Conservation (phyloP, 768 basidiomycete genomes). For the Gelatoporia subvermispora region DNA sequence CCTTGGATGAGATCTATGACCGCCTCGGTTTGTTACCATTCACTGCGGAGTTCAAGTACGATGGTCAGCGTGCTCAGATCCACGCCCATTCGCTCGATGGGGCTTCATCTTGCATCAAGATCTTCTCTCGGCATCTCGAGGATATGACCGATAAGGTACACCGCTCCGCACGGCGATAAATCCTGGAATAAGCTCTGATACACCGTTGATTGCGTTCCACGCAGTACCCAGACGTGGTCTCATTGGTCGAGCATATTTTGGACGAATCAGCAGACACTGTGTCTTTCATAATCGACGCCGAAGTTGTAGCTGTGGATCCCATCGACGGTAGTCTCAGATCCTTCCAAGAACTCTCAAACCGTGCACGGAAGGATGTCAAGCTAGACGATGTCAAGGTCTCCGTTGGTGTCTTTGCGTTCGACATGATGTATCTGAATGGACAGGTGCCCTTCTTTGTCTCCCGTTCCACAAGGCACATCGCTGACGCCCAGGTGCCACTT, state of each 20-base stretch:
- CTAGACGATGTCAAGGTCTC: slow-evolving; percentile 69
- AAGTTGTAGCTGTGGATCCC: slow-evolving; percentile 80
- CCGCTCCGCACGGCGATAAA: slow-evolving; percentile 1
- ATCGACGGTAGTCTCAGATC: slow-evolving; percentile 57
- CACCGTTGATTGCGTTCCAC: slow-evolving; percentile 1
- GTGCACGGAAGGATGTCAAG: slow-evolving; percentile 79
- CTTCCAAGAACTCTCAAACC: slow-evolving; percentile 84
- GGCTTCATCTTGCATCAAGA: slow-evolving; percentile 39
- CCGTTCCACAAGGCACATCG: neutral
- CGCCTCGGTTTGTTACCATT: slow-evolving; percentile 63
- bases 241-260: slow-evolving; percentile 51
- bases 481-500: too few relatives aligned
- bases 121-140: slow-evolving; percentile 88
- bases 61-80: slow-evolving; percentile 84
- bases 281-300: slow-evolving; percentile 81
- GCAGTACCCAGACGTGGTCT: slow-evolving; percentile 80
- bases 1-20: slow-evolving; percentile 78
- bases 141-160: slow-evolving; percentile 85
- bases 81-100: slow-evolving; percentile 41
- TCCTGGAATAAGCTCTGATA: slow-evolving; percentile 4
- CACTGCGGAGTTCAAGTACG: slow-evolving; percentile 87
- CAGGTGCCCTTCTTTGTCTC: slow-evolving; percentile 44
- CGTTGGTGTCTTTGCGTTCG: slow-evolving; percentile 85
- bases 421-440: slow-evolving; percentile 82
- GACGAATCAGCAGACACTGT: slow-evolving; percentile 32